Evolutionary conservation across 441 rosid genomes (phyloP).

Genomic region (Metrosideros polymorpha): DNA sequence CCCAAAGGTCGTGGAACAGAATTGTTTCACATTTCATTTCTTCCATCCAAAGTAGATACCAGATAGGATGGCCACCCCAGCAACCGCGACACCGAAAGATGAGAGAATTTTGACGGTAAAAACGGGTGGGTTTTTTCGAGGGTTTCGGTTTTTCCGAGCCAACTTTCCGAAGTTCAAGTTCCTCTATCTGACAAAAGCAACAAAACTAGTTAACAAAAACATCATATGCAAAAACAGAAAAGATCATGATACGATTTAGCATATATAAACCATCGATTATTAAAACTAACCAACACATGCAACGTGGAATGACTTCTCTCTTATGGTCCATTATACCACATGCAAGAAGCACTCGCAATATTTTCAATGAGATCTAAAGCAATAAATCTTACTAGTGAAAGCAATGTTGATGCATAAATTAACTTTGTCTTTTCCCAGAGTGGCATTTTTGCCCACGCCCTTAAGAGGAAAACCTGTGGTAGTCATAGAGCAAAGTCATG

Average conservation of each 20-base stretch:
- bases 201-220: too few species aligned
- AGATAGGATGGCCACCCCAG: slow-evolving; percentile 62
- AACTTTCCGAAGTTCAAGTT: too few species aligned
- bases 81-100: slow-evolving; percentile 50
- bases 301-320: background rate
- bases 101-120: slow-evolving; percentile 39
- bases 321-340: background rate
- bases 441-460: slow-evolving; percentile 87
- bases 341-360: background rate
- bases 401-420: slow-evolving; percentile 47
- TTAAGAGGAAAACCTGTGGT: slow-evolving; percentile 56
- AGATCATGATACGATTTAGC: too few species aligned
- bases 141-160: too few species aligned
- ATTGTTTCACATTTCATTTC: background rate
- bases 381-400: slow-evolving; percentile 58
- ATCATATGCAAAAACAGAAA: too few species aligned
- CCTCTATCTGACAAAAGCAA: too few species aligned
- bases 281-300: slow-evolving; percentile 38
- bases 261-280: background rate
- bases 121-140: slow-evolving; percentile 25
- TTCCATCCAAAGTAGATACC: slow-evolving; percentile 34
- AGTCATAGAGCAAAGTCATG: background rate
- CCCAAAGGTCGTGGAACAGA: background rate
- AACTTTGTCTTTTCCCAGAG: slow-evolving; percentile 78
- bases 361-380: background rate